These are phyloP conservation scores for Phytophthora parvispora DNA, from an alignment of 352 stramenopile genomes.

Conservation along the genomic window DNA sequence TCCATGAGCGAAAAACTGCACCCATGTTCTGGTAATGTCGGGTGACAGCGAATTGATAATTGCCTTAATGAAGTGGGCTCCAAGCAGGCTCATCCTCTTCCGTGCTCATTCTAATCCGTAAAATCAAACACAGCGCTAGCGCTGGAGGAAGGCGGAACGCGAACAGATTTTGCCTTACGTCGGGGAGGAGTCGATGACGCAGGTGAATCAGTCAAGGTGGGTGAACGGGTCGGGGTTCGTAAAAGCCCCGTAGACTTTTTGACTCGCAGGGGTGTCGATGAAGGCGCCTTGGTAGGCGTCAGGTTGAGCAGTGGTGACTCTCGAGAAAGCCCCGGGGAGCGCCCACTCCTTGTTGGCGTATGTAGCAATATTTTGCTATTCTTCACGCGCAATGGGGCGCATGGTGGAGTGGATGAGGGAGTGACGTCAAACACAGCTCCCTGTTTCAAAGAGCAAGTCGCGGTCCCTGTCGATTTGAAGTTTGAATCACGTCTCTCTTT, in stretches of 20 bases:
- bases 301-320: conserved; percentile 26
- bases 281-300: conserved; percentile 31
- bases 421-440: conserved; percentile 6
- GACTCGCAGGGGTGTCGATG: conserved; percentile 16
- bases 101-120: conserved; percentile 24
- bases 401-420: neutral
- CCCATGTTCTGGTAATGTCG: neutral
- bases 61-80: neutral
- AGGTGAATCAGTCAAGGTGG: conserved; percentile 3
- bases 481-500: conserved; percentile 8
- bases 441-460: neutral
- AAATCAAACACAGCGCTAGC: conserved; percentile 41
- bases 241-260: conserved; percentile 10
- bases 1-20: too few species aligned
- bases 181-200: conserved; percentile 16
- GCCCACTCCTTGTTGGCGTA: conserved; percentile 27
- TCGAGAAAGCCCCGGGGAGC: conserved; percentile 13
- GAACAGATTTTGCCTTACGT: conserved; percentile 31
- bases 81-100: neutral
- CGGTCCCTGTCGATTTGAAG: neutral
- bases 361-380: conserved; percentile 15
- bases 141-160: conserved; percentile 2
- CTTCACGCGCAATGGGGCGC: conserved; percentile 15
- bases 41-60: neutral
- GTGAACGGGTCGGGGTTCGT: conserved; percentile 3